These are phyloP conservation scores for Saraca asoca DNA, from an alignment of 331 rosid genomes.

Conservation along the genomic window DNA sequence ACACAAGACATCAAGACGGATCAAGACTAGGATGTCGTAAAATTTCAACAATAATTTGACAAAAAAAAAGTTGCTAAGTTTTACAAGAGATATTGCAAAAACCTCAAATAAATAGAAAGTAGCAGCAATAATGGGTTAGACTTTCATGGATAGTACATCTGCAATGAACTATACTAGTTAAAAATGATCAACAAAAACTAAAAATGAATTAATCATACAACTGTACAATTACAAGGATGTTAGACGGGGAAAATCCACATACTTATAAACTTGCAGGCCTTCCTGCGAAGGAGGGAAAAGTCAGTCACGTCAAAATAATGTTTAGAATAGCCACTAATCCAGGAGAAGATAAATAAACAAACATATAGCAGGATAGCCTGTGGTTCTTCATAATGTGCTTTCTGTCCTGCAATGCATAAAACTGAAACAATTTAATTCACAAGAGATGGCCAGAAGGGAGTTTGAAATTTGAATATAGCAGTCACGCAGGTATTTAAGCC, in stretches of 20 bases:
- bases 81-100: no score
- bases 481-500: no score
- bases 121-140: constrained; percentile 11
- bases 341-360: constrained; percentile 23
- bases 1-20: no score
- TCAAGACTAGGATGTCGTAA: no score
- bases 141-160: constrained; percentile 10
- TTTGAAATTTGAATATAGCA: no score
- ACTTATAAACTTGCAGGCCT: background rate
- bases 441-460: no score
- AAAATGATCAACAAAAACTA: background rate
- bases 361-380: constrained; percentile 22
- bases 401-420: constrained; percentile 33
- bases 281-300: background rate
- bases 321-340: constrained; percentile 8
- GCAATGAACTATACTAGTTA: constrained; percentile 12
- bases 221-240: constrained; percentile 23
- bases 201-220: constrained; percentile 14
- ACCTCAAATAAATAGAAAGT: background rate
- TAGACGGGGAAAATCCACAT: constrained; percentile 15
- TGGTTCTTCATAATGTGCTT: constrained; percentile 13
- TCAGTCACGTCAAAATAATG: background rate
- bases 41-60: no score
- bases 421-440: background rate
- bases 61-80: no score